A percentile compares a stretch with the other conserved stretches of the same genome.
Conservation (phyloP, 2,329 filamentous ascomycete genomes). For the Scedosporium minutisporum region DNA sequence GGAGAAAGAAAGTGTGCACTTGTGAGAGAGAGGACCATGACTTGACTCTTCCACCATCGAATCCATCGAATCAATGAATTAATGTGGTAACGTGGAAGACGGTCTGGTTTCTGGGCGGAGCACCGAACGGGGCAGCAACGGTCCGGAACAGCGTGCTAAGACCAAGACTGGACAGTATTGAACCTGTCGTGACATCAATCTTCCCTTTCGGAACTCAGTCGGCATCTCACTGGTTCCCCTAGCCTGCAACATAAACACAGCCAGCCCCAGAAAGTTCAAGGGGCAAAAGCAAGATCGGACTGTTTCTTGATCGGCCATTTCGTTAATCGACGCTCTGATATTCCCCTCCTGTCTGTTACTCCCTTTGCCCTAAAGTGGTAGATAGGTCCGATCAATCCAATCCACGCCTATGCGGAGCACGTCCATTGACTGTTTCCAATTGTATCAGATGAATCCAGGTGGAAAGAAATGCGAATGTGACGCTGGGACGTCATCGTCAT, state of each 20-base stretch:
- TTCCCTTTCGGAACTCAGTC: too few relatives aligned
- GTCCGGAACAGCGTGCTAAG: background rate
- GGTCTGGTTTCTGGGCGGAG: background rate
- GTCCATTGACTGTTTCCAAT: background rate
- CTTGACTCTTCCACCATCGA: too few relatives aligned
- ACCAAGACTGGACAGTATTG: too few relatives aligned
- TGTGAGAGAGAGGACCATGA: too few relatives aligned
- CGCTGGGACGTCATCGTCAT: background rate
- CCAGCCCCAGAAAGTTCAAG: too few relatives aligned
- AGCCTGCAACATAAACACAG: too few relatives aligned
- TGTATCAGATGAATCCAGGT: background rate
- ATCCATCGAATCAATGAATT: background rate
- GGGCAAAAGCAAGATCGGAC: too few relatives aligned
- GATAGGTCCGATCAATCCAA: background rate
- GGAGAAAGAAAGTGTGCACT: too few relatives aligned
- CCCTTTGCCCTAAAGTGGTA: background rate
- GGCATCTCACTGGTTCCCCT: too few relatives aligned
- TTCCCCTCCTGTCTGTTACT: background rate
- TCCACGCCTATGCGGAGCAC: background rate
- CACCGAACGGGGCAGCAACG: background rate
- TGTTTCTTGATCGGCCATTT: background rate
- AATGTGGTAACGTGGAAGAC: background rate
- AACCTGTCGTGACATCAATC: too few relatives aligned
- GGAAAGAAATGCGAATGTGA: background rate
- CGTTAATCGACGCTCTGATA: background rate